A percentile compares a stretch with the other conserved stretches of the same genome.
These are phyloP conservation scores for Bromus sterilis DNA, from an alignment of 176 grass and related monocot species.

Conservation along the genomic window DNA sequence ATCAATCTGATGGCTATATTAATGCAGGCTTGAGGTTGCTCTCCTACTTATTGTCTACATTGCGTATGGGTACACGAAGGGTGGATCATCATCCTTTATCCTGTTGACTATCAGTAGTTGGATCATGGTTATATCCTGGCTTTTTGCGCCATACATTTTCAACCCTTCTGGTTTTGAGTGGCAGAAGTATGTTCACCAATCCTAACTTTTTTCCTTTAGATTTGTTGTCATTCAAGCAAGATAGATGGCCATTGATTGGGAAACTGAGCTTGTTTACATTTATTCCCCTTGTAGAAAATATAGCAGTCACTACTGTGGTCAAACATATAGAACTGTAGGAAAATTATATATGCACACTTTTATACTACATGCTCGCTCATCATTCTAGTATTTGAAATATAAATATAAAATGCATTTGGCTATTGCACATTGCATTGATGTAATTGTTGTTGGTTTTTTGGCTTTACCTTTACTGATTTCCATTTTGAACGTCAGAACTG, in stretches of 20 bases:
- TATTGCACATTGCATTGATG: neutral
- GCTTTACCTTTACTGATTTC: neutral
- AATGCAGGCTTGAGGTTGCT: constrained; percentile 88
- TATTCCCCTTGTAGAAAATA: neutral
- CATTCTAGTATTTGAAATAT: neutral
- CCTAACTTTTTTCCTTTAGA: neutral
- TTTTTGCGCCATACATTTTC: constrained; percentile 97
- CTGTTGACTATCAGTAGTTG: constrained; percentile 93
- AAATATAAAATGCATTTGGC: neutral
- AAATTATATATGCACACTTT: neutral
- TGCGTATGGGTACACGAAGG: constrained; percentile 79
- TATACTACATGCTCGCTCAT: neutral
- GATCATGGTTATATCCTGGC: constrained; percentile 90
- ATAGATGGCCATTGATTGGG: neutral
- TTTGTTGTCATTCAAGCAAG: neutral
- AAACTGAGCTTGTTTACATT: neutral
- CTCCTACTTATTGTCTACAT: constrained; percentile 87
- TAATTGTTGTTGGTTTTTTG: neutral
- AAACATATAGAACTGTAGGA: neutral
- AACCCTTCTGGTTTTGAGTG: constrained; percentile 99
- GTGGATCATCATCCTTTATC: constrained; percentile 78
- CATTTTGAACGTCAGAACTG: constrained; percentile 42
- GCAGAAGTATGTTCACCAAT: constrained; percentile 76
- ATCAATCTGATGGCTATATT: constrained; percentile 24
- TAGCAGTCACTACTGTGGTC: neutral